phyloP scores from a whole-genome alignment of 192 early-diverging fungal species.

The Jimgerdemannia flammicorona region DNA sequence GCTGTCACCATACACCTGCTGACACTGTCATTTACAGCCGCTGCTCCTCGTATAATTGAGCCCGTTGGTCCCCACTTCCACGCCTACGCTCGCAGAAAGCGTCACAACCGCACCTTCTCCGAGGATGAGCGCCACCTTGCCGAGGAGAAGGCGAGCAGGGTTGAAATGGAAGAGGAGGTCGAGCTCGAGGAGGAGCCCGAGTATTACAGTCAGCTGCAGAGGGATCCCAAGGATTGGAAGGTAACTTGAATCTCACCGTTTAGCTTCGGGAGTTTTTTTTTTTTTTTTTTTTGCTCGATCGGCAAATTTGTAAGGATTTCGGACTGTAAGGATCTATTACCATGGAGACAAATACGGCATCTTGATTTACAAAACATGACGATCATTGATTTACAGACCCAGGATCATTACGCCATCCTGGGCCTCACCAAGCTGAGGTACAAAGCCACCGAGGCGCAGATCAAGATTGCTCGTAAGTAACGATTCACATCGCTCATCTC shows the following conservation, averaged over 20 bases:
- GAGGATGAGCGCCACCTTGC: constrained; percentile 52
- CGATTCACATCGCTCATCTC: too few relatives aligned
- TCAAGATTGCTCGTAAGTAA: constrained; percentile 67
- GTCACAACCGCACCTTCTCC: constrained; percentile 56
- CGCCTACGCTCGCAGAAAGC: constrained; percentile 56
- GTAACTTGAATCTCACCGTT: constrained; percentile 18
- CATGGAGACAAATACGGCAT: too few relatives aligned
- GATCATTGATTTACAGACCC: constrained; percentile 30
- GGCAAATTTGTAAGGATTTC: too few relatives aligned
- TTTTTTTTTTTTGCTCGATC: too few relatives aligned
- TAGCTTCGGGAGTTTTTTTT: too few relatives aligned
- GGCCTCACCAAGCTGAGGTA: constrained; percentile 88
- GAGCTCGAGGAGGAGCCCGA: constrained; percentile 86
- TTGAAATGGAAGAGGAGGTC: constrained; percentile 44
- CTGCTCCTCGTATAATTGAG: constrained; percentile 40
- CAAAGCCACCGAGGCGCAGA: constrained; percentile 88
- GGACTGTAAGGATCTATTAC: too few relatives aligned
- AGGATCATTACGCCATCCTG: constrained; percentile 96
- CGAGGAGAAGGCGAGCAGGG: constrained; percentile 36
- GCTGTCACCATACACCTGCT: background rate
- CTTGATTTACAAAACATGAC: background rate
- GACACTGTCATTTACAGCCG: constrained; percentile 6
- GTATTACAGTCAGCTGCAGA: constrained; percentile 62
- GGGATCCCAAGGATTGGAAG: constrained; percentile 97
- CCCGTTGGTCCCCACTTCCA: constrained; percentile 57